These are phyloP conservation scores for Fusarium avenaceum DNA, from an alignment of 2,329 filamentous ascomycete species.

Conservation along the genomic window DNA sequence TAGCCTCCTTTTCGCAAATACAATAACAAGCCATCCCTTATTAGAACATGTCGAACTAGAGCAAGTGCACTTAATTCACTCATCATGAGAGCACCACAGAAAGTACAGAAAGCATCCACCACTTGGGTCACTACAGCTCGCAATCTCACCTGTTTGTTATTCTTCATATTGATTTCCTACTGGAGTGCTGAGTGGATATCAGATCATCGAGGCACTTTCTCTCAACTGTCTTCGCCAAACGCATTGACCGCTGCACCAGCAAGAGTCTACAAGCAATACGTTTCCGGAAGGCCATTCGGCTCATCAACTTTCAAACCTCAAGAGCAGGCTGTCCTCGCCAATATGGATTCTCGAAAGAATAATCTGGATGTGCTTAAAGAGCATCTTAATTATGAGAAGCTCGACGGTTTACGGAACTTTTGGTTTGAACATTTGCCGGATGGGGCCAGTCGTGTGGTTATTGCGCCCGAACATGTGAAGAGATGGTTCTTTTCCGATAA, in stretches of 20 bases:
- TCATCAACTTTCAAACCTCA: slow-evolving; percentile 4
- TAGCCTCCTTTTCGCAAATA: not conserved
- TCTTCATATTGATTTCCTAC: slow-evolving; percentile 36
- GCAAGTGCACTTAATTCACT: not conserved
- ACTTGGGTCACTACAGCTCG: slow-evolving; percentile 22
- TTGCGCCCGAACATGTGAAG: slow-evolving; percentile 44
- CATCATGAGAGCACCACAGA: slow-evolving; percentile 23
- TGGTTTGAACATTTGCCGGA: slow-evolving; percentile 56
- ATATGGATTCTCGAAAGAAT: slow-evolving; percentile 15
- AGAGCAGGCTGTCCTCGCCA: not conserved
- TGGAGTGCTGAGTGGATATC: slow-evolving; percentile 40
- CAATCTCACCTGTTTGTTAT: slow-evolving; percentile 42
- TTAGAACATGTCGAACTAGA: not conserved
- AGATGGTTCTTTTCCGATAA: slow-evolving; percentile 55
- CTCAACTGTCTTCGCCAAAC: slow-evolving; percentile 4
- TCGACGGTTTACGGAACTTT: slow-evolving; percentile 53
- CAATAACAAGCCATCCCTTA: no score
- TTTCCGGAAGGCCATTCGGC: slow-evolving; percentile 7
- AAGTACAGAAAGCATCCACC: slow-evolving; percentile 9
- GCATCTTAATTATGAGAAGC: slow-evolving; percentile 49
- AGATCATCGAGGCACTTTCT: slow-evolving; percentile 26
- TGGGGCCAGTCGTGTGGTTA: slow-evolving; percentile 48
- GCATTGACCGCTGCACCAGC: slow-evolving; percentile 9
- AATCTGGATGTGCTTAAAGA: slow-evolving; percentile 23
- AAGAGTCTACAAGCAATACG: slow-evolving; percentile 8